phyloP scores from a whole-genome alignment of 306 rosid species.

The Arachis stenosperma region DNA sequence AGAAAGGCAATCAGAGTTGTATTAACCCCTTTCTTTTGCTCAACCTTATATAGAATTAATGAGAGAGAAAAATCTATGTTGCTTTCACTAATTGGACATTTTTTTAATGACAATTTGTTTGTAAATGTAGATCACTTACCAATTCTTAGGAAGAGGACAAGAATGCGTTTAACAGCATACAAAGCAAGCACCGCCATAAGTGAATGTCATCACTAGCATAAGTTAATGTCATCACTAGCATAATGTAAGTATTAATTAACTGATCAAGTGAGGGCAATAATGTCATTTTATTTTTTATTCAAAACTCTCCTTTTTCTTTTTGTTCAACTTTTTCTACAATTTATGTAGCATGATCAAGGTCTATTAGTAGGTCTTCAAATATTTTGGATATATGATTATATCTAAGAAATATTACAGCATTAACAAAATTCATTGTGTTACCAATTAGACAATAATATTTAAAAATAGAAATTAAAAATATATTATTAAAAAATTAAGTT shows the following conservation, averaged over 20 bases:
- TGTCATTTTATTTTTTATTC: conserved; percentile 9
- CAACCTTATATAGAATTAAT: conserved; percentile 44
- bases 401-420: too few relatives aligned
- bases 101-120: conserved; percentile 40
- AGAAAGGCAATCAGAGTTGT: conserved; percentile 53
- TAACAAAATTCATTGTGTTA: too few relatives aligned
- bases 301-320: conserved; percentile 16
- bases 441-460: too few relatives aligned
- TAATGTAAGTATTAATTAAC: conserved; percentile 38
- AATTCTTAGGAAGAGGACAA: conserved; percentile 40
- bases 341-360: conserved; percentile 9
- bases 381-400: too few relatives aligned
- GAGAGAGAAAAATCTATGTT: conserved; percentile 50
- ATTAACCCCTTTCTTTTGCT: conserved; percentile 43
- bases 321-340: not conserved
- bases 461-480: too few relatives aligned
- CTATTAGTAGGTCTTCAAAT: conserved; percentile 4
- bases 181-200: conserved; percentile 39
- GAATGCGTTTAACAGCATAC: conserved; percentile 33
- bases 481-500: too few relatives aligned
- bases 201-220: too few relatives aligned
- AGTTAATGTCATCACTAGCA: conserved; percentile 23
- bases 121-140: conserved; percentile 49
- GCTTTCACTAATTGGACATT: conserved; percentile 54
- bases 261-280: not conserved